Evolutionary conservation across 1,284 basidiomycete species (phyloP).

Genomic region (Rhodotorula sp.): DNA sequence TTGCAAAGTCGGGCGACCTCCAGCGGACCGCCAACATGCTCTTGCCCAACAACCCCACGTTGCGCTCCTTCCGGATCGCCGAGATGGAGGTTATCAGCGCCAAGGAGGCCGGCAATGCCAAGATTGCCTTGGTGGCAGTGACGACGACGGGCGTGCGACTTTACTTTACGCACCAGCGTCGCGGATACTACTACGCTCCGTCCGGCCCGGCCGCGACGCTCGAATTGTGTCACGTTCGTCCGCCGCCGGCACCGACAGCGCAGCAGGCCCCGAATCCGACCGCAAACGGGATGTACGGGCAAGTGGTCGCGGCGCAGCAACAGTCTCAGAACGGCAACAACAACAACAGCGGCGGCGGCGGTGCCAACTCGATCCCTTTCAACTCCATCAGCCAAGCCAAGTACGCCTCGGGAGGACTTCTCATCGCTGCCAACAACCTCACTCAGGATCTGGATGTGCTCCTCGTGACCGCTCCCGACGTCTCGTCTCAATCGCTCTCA

Average conservation of each 20-base stretch:
- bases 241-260: constrained; percentile 60
- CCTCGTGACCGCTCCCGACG: constrained; percentile 71
- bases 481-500: constrained; percentile 47
- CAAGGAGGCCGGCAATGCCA: constrained; percentile 56
- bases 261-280: constrained; percentile 54
- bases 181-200: constrained; percentile 44
- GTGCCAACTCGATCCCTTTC: constrained; percentile 33
- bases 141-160: constrained; percentile 74
- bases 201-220: constrained; percentile 49
- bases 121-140: constrained; percentile 66
- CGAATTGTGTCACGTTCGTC: constrained; percentile 70
- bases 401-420: constrained; percentile 59
- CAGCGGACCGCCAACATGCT: constrained; percentile 30
- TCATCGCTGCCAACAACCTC: constrained; percentile 58
- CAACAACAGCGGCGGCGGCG: constrained; percentile 8
- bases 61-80: constrained; percentile 47
- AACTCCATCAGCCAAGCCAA: constrained; percentile 55
- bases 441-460: constrained; percentile 70
- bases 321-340: constrained; percentile 23
- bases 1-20: constrained; percentile 28
- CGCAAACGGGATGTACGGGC: constrained; percentile 29
- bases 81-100: constrained; percentile 48
- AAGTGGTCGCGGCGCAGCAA: constrained; percentile 12
- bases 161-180: constrained; percentile 62
- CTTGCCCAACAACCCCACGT: constrained; percentile 33